Conservation (phyloP, 306 rosid species). For the Begonia peltatifolia region DNA sequence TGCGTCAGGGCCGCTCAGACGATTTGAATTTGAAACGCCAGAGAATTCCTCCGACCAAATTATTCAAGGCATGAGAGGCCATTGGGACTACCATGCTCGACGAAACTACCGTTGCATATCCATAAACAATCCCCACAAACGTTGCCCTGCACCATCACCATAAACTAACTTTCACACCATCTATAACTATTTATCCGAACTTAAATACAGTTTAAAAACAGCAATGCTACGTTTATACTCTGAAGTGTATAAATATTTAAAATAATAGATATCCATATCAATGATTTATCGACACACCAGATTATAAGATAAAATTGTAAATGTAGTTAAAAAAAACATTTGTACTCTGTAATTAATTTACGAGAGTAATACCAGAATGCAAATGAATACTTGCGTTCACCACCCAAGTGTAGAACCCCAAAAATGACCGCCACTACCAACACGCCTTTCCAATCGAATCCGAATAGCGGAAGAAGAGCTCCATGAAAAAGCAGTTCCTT, state of each 20-base stretch:
- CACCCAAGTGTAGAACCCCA: conserved; percentile 72
- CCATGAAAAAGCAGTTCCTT: conserved; percentile 96
- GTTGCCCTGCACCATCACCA: conserved; percentile 50
- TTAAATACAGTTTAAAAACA: no score
- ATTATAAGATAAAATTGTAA: no score
- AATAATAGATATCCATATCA: no score
- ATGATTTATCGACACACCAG: no score
- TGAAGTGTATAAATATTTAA: no score
- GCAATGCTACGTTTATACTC: no score
- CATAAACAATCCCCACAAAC: conserved; percentile 78
- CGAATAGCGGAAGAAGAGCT: conserved; percentile 66
- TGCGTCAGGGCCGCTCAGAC: conserved; percentile 6
- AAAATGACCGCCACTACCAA: conserved; percentile 48
- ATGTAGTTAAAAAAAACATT: no score
- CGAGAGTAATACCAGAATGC: conserved; percentile 39
- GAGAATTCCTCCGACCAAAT: conserved; percentile 63
- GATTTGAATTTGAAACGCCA: conserved; percentile 50
- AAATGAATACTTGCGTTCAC: conserved; percentile 77
- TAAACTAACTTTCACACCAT: no score
- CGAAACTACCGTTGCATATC: conserved; percentile 63
- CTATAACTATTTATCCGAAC: no score
- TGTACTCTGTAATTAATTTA: no score
- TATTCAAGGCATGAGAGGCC: conserved; percentile 79
- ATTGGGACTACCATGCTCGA: conserved; percentile 73
- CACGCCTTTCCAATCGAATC: conserved; percentile 61